Evolutionary conservation across 306 rosid species (phyloP).

Genomic region (Arachis stenosperma): DNA sequence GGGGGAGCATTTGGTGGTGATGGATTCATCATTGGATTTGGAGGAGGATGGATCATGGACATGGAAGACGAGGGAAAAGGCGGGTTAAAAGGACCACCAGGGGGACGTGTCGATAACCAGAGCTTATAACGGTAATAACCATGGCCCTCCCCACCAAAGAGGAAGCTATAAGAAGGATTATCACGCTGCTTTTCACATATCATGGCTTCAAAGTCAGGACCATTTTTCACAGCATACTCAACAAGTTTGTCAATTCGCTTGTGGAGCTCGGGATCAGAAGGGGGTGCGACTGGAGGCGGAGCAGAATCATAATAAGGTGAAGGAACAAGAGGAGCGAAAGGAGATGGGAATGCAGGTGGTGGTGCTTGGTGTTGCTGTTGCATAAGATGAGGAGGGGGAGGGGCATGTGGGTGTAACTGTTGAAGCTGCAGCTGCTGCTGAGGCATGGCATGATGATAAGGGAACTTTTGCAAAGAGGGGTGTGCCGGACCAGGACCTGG

Average conservation of each 20-base stretch:
- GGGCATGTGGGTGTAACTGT: slow-evolving; percentile 64
- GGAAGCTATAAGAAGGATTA: slow-evolving; percentile 88
- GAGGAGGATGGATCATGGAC: slow-evolving; percentile 74
- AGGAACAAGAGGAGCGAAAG: slow-evolving; percentile 61
- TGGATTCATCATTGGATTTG: slow-evolving; percentile 76
- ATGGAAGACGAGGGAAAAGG: slow-evolving; percentile 64
- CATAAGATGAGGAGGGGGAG: slow-evolving; percentile 69
- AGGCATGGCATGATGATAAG: slow-evolving; percentile 67
- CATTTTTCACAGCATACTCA: slow-evolving; percentile 88
- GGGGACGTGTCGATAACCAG: slow-evolving; percentile 70
- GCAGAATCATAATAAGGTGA: slow-evolving; percentile 69
- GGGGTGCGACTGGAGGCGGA: slow-evolving; percentile 73
- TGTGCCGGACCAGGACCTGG: slow-evolving; percentile 87
- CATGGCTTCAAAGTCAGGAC: slow-evolving; percentile 96
- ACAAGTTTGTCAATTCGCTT: slow-evolving; percentile 90
- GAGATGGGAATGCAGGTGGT: slow-evolving; percentile 67
- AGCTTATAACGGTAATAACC: slow-evolving; percentile 81
- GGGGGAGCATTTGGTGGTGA: slow-evolving; percentile 67
- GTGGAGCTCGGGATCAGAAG: slow-evolving; percentile 91
- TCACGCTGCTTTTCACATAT: slow-evolving; percentile 92
- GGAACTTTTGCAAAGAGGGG: slow-evolving; percentile 79
- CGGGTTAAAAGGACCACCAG: slow-evolving; percentile 71
- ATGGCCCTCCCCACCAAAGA: slow-evolving; percentile 96
- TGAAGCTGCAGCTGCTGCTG: slow-evolving; percentile 55
- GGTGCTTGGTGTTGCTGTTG: slow-evolving; percentile 80